phyloP scores from a whole-genome alignment of 805 yeast species.

The Hanseniaspora occidentalis region DNA sequence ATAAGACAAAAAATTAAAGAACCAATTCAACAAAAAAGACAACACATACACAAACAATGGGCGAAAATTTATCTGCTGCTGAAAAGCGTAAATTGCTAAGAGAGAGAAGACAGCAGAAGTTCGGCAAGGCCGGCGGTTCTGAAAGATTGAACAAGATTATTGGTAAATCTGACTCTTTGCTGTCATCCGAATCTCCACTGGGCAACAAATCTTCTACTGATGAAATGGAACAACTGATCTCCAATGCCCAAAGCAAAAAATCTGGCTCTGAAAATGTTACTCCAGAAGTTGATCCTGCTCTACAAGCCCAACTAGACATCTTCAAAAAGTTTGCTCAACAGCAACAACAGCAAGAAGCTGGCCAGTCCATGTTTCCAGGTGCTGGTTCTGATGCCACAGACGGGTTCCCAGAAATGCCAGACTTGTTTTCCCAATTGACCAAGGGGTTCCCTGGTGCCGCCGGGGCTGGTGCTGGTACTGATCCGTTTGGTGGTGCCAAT shows the following conservation, averaged over 20 bases:
- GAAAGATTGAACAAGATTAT: slow-evolving; percentile 40
- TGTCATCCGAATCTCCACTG: slow-evolving; percentile 25
- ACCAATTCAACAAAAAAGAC: background rate
- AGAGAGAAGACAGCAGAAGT: slow-evolving; percentile 53
- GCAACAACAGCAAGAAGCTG: slow-evolving; percentile 10
- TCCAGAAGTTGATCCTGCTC: background rate
- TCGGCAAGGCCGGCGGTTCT: slow-evolving; percentile 39
- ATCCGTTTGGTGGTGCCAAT: slow-evolving; percentile 1
- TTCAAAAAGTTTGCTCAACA: slow-evolving; percentile 18
- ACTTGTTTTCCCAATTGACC: slow-evolving; percentile 16
- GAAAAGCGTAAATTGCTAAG: slow-evolving; percentile 46
- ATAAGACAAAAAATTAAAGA: background rate
- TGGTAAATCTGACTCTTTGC: slow-evolving; percentile 26
- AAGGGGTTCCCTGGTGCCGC: slow-evolving; percentile 5
- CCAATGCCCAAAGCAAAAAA: slow-evolving; percentile 2
- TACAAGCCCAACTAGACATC: slow-evolving; percentile 16
- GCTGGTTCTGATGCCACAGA: slow-evolving; percentile 5
- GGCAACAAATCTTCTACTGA: slow-evolving; percentile 11
- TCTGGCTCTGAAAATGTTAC: too few species aligned
- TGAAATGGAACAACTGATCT: slow-evolving; percentile 13
- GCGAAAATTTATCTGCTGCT: slow-evolving; percentile 33
- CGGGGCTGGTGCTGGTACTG: slow-evolving; percentile 6
- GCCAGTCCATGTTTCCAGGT: slow-evolving; percentile 7
- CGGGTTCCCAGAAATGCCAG: slow-evolving; percentile 12
- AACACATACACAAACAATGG: slow-evolving; percentile 18